Evolutionary conservation across 176 grass and related monocot species (phyloP).

Genomic region (Cocos nucifera): DNA sequence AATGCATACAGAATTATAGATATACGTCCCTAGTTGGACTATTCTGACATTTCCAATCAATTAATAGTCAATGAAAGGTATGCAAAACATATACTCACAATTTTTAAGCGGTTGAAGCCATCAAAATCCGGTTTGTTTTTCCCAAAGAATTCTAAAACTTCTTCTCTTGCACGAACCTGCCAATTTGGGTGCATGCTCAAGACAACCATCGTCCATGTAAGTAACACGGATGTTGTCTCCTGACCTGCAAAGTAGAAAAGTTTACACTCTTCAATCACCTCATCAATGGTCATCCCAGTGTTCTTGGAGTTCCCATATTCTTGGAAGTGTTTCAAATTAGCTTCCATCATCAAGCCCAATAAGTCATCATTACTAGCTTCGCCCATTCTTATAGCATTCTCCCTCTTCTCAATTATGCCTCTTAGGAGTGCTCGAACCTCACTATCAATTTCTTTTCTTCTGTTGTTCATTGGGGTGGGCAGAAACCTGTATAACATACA

Average conservation of each 20-base stretch:
- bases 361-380: conserved; percentile 30
- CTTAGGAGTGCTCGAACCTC: conserved; percentile 29
- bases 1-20: no score
- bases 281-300: conserved; percentile 35
- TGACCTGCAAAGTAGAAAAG: conserved; percentile 76
- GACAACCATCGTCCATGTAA: conserved; percentile 44
- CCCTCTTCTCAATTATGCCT: conserved; percentile 42
- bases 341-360: conserved; percentile 38
- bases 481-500: conserved; percentile 23
- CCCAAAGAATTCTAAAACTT: conserved; percentile 34
- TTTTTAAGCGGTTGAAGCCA: conserved; percentile 29
- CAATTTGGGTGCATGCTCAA: conserved; percentile 52
- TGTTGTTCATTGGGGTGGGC: conserved; percentile 23
- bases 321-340: conserved; percentile 14
- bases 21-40: no score
- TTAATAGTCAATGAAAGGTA: no score
- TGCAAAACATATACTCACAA: conserved; percentile 19
- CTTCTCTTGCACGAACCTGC: conserved; percentile 47
- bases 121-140: conserved; percentile 22
- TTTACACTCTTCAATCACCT: conserved; percentile 62
- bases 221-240: conserved; percentile 46
- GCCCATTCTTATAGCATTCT: conserved; percentile 25
- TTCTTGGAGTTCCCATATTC: conserved; percentile 5
- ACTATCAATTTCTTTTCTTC: conserved; percentile 18
- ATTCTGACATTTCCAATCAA: no score